Evolutionary conservation across 2,329 filamentous ascomycete species (phyloP), one percentile per base, ranked within the genome.

Genomic region (Aspergillus felis): DNA sequence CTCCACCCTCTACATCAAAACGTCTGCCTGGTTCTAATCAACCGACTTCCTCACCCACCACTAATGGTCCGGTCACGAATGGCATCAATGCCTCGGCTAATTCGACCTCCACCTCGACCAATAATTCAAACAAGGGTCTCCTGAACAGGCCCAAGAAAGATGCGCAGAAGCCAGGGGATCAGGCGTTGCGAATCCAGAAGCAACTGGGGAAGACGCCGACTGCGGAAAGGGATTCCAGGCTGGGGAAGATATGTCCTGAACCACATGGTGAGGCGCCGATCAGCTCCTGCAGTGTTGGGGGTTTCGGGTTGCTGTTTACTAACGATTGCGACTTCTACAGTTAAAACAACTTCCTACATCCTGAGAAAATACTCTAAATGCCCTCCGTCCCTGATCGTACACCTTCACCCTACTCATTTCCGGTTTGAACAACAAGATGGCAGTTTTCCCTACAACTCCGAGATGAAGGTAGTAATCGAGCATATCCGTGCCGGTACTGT

Each of bases 401-500:
- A 97, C 72, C 80, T 99, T 32, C 87, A 97, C 70, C 82, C 87
- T 9, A 91, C 84, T 4, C 88, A 96, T 75, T 97, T 96, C 71
- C 86, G 89, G 57, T 96, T 99, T 76, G 93, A 97, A 66, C 87
- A 92, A 67, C 93, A 97, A 74, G 92, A 96, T 73, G 90, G 92
- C 68, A 93, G 90, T 70, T 97, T 96, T 67, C 83, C 85, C 4
- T 97, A 97, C 75, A 90, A 91, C 67, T 96, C 92, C 22, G 92
- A 94, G 25, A 97, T 97, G 92, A 86, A 84, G 66, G 76, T 90
- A 64, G 80, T 90, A 51, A 80, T 97, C 41, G 87, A 95, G 64
- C 92, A 96, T 72, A 74, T 97, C 49, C 83, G 83, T 63, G 80
- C 79, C 46, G 85, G 88, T 56, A 96, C 91, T 0, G 81, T 99